phyloP scores from a whole-genome alignment of 2,329 filamentous ascomycete genomes.

The Phaeoacremonium minimum region DNA sequence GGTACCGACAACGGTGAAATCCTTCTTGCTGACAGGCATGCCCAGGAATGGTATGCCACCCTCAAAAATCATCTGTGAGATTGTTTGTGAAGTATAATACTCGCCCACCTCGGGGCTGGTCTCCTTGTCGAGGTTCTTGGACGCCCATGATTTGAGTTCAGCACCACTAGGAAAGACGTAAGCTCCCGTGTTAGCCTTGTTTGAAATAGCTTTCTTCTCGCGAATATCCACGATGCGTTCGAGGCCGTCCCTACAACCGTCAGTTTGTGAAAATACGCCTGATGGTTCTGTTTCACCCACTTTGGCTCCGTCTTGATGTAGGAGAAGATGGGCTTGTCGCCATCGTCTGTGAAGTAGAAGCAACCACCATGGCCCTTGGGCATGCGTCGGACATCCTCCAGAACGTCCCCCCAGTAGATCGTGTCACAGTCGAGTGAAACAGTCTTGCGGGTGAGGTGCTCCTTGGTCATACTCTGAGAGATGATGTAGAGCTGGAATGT shows the following conservation, averaged over 20 bases:
- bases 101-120: slow-evolving; percentile 16
- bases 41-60: slow-evolving; percentile 18
- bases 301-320: slow-evolving; percentile 12
- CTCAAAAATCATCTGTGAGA: slow-evolving; percentile 17
- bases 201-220: slow-evolving; percentile 22
- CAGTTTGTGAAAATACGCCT: not conserved
- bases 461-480: slow-evolving; percentile 21
- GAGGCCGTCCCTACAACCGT: slow-evolving; percentile 7
- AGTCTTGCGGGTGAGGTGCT: slow-evolving; percentile 18
- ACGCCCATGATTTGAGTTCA: slow-evolving; percentile 16
- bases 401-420: slow-evolving; percentile 24
- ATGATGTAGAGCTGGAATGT: slow-evolving; percentile 18
- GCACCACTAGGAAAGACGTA: slow-evolving; percentile 20
- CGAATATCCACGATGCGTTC: slow-evolving; percentile 20
- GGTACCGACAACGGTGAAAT: slow-evolving; percentile 21
- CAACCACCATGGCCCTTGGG: slow-evolving; percentile 6
- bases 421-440: slow-evolving; percentile 26
- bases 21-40: slow-evolving; percentile 14
- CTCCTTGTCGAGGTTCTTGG: slow-evolving; percentile 15
- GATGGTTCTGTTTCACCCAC: slow-evolving; percentile 1
- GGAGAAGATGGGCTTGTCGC: slow-evolving; percentile 16
- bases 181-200: slow-evolving; percentile 21
- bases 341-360: not conserved
- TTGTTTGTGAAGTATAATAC: slow-evolving; percentile 20
- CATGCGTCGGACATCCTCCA: slow-evolving; percentile 18